phyloP scores from a whole-genome alignment of 345 rosid species.

The Eucalyptus leucophloia region DNA sequence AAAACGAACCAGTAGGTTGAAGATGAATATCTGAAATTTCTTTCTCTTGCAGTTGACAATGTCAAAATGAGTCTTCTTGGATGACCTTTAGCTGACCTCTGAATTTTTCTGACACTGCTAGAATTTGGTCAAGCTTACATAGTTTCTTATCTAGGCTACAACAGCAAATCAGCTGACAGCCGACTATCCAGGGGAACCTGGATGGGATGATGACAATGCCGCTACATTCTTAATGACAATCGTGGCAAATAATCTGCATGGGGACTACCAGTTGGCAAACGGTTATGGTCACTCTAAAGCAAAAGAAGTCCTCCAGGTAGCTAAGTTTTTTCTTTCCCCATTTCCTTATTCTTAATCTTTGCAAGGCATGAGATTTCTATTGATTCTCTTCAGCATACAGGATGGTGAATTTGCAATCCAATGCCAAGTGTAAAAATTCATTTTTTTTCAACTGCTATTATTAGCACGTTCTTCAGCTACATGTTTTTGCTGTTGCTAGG shows the following conservation, averaged over 20 bases:
- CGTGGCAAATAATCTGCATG: slow-evolving; percentile 50
- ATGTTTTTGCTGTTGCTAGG: background rate
- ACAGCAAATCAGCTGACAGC: slow-evolving; percentile 42
- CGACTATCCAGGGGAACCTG: slow-evolving; percentile 53
- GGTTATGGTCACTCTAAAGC: slow-evolving; percentile 49
- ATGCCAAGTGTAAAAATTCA: background rate
- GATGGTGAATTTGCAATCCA: background rate
- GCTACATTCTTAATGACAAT: slow-evolving; percentile 60
- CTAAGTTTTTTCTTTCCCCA: background rate
- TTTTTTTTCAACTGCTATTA: background rate
- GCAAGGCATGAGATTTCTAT: background rate
- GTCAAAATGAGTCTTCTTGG: background rate
- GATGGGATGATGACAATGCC: slow-evolving; percentile 56
- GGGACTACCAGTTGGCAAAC: slow-evolving; percentile 69
- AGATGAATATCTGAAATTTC: background rate
- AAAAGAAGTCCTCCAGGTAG: slow-evolving; percentile 55
- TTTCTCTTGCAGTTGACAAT: background rate
- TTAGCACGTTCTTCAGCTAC: background rate
- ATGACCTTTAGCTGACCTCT: background rate
- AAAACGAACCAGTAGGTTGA: background rate
- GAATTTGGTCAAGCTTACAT: background rate
- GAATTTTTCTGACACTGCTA: background rate
- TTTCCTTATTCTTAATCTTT: background rate
- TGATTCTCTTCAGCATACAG: background rate
- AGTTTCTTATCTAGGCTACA: slow-evolving; percentile 30